These are phyloP conservation scores for Coprinopsis sp. DNA, from an alignment of 768 basidiomycete species.

Conservation along the genomic window DNA sequence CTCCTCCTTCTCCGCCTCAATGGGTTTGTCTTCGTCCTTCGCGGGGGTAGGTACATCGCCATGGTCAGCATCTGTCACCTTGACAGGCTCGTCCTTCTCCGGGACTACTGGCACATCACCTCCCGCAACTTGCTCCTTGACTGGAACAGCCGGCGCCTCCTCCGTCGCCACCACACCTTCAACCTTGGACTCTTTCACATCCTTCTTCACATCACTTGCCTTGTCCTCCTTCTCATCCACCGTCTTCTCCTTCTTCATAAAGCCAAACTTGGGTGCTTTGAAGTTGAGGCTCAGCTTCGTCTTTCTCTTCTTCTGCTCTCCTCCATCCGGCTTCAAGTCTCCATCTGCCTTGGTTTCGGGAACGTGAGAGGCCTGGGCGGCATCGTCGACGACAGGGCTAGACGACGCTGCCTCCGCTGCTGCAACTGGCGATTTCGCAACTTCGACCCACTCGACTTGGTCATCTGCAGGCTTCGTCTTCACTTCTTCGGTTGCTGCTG, in stretches of 20 bases:
- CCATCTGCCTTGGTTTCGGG: background rate
- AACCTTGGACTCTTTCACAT: too few species aligned
- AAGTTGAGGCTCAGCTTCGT: background rate
- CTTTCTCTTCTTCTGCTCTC: background rate
- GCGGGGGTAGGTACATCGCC: too few species aligned
- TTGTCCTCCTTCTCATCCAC: background rate
- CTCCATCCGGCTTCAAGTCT: background rate
- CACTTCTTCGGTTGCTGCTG: background rate
- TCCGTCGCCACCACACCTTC: too few species aligned
- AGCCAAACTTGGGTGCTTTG: background rate
- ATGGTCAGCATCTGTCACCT: background rate
- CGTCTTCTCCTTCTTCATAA: background rate
- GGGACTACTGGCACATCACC: background rate
- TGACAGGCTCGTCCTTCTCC: background rate
- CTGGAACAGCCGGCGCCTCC: background rate
- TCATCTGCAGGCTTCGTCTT: background rate
- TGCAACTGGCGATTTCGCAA: background rate
- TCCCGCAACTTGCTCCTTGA: background rate
- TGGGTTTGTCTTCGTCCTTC: too few species aligned
- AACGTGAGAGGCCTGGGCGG: background rate
- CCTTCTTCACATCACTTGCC: too few species aligned
- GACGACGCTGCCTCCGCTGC: background rate
- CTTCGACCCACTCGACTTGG: background rate
- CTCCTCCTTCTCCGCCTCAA: too few species aligned
- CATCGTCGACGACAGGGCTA: background rate